Base-by-base conservation (phyloP, 1,139 yeast species). In the Debaryomycetaceae sp. region DNA sequence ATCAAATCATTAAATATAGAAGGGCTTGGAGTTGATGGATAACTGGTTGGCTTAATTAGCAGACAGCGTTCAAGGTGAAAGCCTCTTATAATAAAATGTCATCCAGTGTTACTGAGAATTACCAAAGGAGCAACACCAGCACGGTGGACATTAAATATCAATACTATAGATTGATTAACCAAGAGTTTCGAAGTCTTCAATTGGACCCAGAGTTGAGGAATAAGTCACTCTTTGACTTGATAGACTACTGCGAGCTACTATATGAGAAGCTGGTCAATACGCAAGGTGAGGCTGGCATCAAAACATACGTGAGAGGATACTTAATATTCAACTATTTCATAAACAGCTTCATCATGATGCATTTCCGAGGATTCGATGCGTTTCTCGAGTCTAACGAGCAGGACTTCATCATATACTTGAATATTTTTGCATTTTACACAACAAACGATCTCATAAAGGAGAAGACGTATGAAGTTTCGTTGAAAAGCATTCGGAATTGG, bases 391-490 rank as follows among this genome's bases (percentile, higher is more conserved):
- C 62, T 17, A 64, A 63, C 47, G 72, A 68, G 46, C 63, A 60
- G 43, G 79, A 74, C 51, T 74, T 74, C 53, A 68, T 72, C 44
- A 68, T 74, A 24, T 74, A 74, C 53, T 57, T 74, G 49, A 72
- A 74, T 49, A 64, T 74, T 34, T 73, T 68, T 60, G 70, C 72
- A 45, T 72, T 73, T 51, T 74, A 70, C 52, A 17, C 37, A n/a
- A 66, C 67, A 45, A 62, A 68, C 42, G 69, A 65, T 17, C 48
- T 53, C 23, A 54, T 68, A 34, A 48, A 51, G 11, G 57, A 55
- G 35, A 54, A 58, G 23, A 47, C 56, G 2, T 61, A 62, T 42
- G 48, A 56, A 6, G 54, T 68, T 17, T 57, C 63, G 9, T 52
- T 70, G 37, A 46, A 42, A 23, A 49, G 54, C 11, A 49, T 73